phyloP scores from a whole-genome alignment of 1,284 basidiomycete species.

The Cryptococcus sp. region DNA sequence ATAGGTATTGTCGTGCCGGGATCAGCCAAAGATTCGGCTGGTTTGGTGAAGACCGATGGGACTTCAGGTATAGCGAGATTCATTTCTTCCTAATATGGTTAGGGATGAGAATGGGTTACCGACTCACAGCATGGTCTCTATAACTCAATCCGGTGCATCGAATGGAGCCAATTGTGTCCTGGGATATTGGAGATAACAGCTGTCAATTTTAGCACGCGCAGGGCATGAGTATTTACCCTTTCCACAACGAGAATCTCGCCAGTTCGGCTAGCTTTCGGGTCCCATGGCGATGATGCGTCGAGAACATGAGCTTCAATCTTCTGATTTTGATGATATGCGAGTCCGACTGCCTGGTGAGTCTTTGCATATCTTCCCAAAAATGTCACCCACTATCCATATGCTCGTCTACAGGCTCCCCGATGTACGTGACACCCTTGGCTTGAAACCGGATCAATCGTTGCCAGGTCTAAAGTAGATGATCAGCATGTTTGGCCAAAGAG shows the following conservation, averaged over 20 bases:
- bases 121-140: slow-evolving; percentile 22
- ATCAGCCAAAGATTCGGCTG: slow-evolving; percentile 64
- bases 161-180: slow-evolving; percentile 26
- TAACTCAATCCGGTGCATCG: slow-evolving; percentile 34
- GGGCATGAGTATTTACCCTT: background rate
- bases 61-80: slow-evolving; percentile 49
- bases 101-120: background rate
- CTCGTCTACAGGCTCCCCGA: too few relatives aligned
- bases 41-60: slow-evolving; percentile 76
- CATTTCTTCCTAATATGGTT: slow-evolving; percentile 14
- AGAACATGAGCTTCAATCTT: slow-evolving; percentile 16
- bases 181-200: slow-evolving; percentile 37
- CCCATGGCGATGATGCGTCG: slow-evolving; percentile 17
- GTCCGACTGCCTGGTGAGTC: too few relatives aligned
- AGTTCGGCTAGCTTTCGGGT: background rate
- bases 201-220: background rate
- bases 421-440: too few relatives aligned
- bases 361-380: too few relatives aligned
- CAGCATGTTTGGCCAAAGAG: too few relatives aligned
- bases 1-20: slow-evolving; percentile 64
- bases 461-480: too few relatives aligned
- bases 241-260: background rate
- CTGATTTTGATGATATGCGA: too few relatives aligned
- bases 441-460: too few relatives aligned
- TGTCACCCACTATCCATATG: too few relatives aligned